Conservation (phyloP, 225 moss, liverwort and hornwort species). For the Marchantia polymorpha region DNA sequence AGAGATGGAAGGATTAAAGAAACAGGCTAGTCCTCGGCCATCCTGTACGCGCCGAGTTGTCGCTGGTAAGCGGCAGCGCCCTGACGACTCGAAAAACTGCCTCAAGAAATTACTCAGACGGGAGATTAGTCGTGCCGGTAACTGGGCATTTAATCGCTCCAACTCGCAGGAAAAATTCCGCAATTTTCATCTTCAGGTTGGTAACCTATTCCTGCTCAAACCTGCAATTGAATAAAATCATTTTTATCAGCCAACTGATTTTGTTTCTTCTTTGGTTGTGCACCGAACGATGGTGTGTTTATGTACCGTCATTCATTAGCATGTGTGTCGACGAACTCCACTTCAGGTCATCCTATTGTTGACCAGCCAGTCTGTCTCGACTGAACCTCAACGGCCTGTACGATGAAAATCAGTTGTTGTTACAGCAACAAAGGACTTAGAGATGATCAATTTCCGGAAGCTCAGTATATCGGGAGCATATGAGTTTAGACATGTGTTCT, state of each 20-base stretch:
- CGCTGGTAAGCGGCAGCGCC: slow-evolving; percentile 76
- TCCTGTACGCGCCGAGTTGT: slow-evolving; percentile 68
- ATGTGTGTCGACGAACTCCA: no score
- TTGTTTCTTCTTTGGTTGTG: background rate
- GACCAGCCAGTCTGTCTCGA: no score
- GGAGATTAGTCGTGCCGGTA: slow-evolving; percentile 94
- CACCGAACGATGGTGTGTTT: no score
- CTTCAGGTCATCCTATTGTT: no score
- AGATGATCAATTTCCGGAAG: no score
- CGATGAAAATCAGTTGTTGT: no score
- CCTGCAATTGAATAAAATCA: background rate
- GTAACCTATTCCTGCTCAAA: background rate
- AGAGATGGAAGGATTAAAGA: slow-evolving; percentile 47
- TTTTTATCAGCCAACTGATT: background rate
- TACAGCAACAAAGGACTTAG: no score
- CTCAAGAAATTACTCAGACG: slow-evolving; percentile 87
- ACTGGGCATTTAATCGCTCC: slow-evolving; percentile 93
- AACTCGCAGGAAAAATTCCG: slow-evolving; percentile 99
- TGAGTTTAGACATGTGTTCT: no score
- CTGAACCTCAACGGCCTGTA: no score
- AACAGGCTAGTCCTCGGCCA: slow-evolving; percentile 89
- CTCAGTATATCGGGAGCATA: no score
- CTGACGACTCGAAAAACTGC: slow-evolving; percentile 83
- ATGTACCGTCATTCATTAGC: no score
- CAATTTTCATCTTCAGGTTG: slow-evolving; percentile 91